Conservation (phyloP, 2,329 filamentous ascomycete species). For the Trichoderma sp. region DNA sequence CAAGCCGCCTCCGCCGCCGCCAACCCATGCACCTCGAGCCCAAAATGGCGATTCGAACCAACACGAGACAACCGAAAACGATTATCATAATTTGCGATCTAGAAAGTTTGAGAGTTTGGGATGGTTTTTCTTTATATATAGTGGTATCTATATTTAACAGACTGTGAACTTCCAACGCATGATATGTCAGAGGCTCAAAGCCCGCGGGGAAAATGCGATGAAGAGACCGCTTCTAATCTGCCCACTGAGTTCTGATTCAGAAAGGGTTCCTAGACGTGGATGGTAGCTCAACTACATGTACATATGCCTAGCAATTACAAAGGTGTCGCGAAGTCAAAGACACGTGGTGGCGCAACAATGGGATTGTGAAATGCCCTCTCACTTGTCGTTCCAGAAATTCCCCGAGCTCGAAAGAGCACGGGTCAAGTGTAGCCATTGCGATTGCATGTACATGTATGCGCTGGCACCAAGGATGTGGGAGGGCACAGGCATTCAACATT, state of each 20-base stretch:
- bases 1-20: background rate
- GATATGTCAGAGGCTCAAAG: background rate
- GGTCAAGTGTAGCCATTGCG: background rate
- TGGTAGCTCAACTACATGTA: background rate
- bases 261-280: background rate
- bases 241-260: background rate
- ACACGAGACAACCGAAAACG: background rate
- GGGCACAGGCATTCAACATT: background rate
- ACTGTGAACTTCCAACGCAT: background rate
- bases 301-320: background rate
- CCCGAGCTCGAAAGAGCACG: background rate
- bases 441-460: conserved; percentile 27
- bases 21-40: background rate
- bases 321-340: background rate
- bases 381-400: background rate
- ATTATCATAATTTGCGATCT: background rate
- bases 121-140: background rate
- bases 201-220: background rate
- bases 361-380: background rate
- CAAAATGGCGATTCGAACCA: background rate
- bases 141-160: conserved; percentile 3
- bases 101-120: background rate
- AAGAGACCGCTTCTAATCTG: background rate
- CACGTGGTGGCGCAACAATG: conserved; percentile 25
- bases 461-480: conserved; percentile 5